Evolutionary conservation across 106 monocot genomes (phyloP).

Genomic region (Platanthera guangdongensis): DNA sequence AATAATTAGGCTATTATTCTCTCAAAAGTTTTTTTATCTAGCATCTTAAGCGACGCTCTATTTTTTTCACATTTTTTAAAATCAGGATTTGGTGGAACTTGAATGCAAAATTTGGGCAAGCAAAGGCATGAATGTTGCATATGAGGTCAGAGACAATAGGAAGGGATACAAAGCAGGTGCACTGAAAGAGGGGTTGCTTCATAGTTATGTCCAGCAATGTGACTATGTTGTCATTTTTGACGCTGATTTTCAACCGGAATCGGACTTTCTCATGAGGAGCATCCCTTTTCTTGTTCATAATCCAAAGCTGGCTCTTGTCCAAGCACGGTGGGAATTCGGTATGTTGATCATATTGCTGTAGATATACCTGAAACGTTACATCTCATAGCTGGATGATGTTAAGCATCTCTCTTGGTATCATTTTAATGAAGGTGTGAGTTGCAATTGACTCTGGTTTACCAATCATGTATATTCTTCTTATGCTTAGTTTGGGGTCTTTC

Average conservation of each 20-base stretch:
- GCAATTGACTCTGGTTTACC: no score
- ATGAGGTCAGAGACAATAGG: constrained; percentile 73
- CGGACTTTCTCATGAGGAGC: constrained; percentile 66
- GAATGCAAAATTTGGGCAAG: constrained; percentile 69
- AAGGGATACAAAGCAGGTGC: constrained; percentile 92
- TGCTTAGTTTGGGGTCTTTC: no score
- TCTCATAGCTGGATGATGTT: neutral
- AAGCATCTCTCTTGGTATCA: neutral
- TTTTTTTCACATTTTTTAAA: neutral
- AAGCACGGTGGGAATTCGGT: constrained; percentile 88
- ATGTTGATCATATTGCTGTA: constrained; percentile 5
- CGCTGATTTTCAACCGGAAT: constrained; percentile 82
- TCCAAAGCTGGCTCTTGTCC: constrained; percentile 66
- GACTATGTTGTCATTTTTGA: constrained; percentile 88
- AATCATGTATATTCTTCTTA: no score
- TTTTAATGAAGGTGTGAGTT: no score
- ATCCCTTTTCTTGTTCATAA: constrained; percentile 63
- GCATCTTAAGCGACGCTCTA: neutral
- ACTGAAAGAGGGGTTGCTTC: constrained; percentile 61
- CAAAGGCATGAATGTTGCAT: constrained; percentile 61
- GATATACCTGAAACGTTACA: neutral
- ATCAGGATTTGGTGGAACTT: constrained; percentile 51
- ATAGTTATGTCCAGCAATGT: constrained; percentile 54
- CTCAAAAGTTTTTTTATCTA: neutral
- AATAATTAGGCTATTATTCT: neutral